phyloP scores from a whole-genome alignment of 2,329 filamentous ascomycete genomes.

The Colletotrichum spinosum region DNA sequence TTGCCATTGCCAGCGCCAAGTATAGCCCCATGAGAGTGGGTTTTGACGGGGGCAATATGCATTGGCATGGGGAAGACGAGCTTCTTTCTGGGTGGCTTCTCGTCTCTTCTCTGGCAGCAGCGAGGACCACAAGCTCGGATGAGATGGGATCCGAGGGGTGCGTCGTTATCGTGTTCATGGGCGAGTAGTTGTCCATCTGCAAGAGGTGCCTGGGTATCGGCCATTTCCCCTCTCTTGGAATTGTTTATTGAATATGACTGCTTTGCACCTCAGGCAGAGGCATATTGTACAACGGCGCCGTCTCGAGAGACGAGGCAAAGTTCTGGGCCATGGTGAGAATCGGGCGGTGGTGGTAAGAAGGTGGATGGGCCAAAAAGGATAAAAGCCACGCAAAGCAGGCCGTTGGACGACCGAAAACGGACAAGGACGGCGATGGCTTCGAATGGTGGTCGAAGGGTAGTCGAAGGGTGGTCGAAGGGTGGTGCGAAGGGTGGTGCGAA shows the following conservation, averaged over 20 bases:
- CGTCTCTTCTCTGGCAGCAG: background rate
- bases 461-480: slow-evolving; percentile 1
- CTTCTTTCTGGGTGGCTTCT: slow-evolving; percentile 5
- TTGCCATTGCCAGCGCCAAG: slow-evolving; percentile 31
- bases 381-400: slow-evolving; percentile 25
- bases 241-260: background rate
- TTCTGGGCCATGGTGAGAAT: background rate
- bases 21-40: slow-evolving; percentile 26
- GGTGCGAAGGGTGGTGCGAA: slow-evolving; percentile 1
- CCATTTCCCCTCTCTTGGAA: slow-evolving; percentile 10
- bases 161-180: slow-evolving; percentile 21
- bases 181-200: slow-evolving; percentile 9
- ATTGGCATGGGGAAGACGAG: slow-evolving; percentile 25
- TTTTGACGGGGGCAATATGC: slow-evolving; percentile 32
- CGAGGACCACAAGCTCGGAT: slow-evolving; percentile 8
- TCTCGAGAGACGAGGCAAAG: slow-evolving; percentile 35
- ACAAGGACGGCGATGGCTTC: slow-evolving; percentile 19
- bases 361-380: slow-evolving; percentile 31
- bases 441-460: slow-evolving; percentile 6
- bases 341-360: background rate
- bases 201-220: slow-evolving; percentile 13
- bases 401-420: slow-evolving; percentile 27
- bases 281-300: background rate
- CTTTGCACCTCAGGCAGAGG: no score
- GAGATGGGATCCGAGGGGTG: slow-evolving; percentile 26